Conservation (phyloP, 495 filamentous ascomycete genomes). For the Massariosphaeria phaeospora region DNA sequence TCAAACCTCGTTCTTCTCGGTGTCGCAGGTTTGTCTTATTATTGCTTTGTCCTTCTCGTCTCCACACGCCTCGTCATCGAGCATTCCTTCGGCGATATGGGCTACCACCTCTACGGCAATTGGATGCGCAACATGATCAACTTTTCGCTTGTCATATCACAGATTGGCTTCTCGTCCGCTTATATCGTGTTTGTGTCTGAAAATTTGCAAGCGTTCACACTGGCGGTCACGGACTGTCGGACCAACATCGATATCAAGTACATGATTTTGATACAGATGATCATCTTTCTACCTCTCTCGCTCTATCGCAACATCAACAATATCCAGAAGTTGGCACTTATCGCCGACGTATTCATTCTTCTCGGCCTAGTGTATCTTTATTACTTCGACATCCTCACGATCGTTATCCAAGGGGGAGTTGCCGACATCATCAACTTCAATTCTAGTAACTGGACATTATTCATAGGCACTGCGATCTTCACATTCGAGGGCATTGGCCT, state of each 20-base stretch:
- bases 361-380: constrained; percentile 90
- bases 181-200: constrained; percentile 98
- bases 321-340: constrained; percentile 69
- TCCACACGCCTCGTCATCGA: constrained; percentile 76
- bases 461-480: constrained; percentile 98
- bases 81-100: constrained; percentile 94
- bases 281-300: constrained; percentile 88
- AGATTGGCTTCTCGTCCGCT: constrained; percentile 92
- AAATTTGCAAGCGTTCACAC: constrained; percentile 90
- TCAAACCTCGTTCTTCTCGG: constrained; percentile 81
- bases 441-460: constrained; percentile 81
- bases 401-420: constrained; percentile 66
- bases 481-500: constrained; percentile 97
- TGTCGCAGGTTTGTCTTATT: constrained; percentile 82
- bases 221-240: constrained; percentile 74
- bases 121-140: constrained; percentile 86
- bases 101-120: constrained; percentile 82
- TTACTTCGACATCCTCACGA: constrained; percentile 89
- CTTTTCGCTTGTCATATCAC: constrained; percentile 83
- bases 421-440: constrained; percentile 87
- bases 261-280: constrained; percentile 86
- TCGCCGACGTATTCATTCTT: constrained; percentile 91
- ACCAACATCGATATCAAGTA: constrained; percentile 76
- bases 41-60: constrained; percentile 92
- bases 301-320: constrained; percentile 94